Percentiles rank a stretch among this genome's conserved stretches.
Evolutionary conservation across 176 grass and related monocot genomes (phyloP).

Genomic region (Oryza officinalis): DNA sequence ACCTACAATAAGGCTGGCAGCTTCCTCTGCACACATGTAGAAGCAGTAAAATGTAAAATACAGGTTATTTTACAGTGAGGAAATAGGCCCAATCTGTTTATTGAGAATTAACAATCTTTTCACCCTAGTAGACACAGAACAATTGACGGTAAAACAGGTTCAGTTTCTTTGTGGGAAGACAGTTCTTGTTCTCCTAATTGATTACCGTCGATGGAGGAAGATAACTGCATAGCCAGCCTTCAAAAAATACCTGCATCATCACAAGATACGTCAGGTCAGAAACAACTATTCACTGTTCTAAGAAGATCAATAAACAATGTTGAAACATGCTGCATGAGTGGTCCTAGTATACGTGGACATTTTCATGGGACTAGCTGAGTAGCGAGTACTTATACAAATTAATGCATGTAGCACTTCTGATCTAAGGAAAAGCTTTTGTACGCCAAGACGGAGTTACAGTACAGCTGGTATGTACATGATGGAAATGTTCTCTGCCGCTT

Average conservation of each 20-base stretch:
- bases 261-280: not conserved
- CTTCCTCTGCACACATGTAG: conserved; percentile 58
- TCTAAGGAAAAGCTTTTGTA: not conserved
- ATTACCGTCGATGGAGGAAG: conserved; percentile 70
- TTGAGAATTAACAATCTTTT: not conserved
- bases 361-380: not conserved
- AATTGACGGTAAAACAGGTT: not conserved
- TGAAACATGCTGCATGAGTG: not conserved
- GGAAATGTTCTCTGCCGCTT: not conserved
- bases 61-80: conserved; percentile 23
- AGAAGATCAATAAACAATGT: not conserved
- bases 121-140: not conserved
- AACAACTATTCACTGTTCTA: not conserved
- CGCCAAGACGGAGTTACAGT: not conserved
- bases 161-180: not conserved
- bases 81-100: not conserved
- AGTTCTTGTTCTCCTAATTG: not conserved
- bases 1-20: conserved; percentile 84
- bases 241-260: conserved; percentile 68
- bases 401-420: not conserved
- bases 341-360: not conserved
- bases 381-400: not conserved
- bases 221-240: conserved; percentile 90
- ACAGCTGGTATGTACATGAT: not conserved
- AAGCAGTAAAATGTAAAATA: conserved; percentile 11